A percentile compares a stretch with the other conserved stretches of the same genome.
phyloP scores from a whole-genome alignment of 169 alveolate genomes.

The Theileria sp. region DNA sequence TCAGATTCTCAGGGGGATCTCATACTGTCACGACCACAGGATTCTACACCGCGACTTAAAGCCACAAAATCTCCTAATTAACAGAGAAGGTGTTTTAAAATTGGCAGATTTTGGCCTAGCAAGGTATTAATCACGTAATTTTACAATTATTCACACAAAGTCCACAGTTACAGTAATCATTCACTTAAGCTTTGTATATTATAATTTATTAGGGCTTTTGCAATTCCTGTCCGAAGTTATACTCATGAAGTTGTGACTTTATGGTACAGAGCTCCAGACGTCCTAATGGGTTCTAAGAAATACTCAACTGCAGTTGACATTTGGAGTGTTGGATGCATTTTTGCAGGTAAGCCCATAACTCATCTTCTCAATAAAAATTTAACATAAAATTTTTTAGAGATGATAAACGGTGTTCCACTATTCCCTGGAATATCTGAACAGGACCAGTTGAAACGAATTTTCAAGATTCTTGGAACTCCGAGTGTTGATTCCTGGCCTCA shows the following conservation, averaged over 20 bases:
- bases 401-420: conserved; percentile 96
- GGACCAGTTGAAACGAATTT: conserved; percentile 95
- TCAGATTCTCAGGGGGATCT: conserved; percentile 95
- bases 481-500: conserved; percentile 90
- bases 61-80: conserved; percentile 97
- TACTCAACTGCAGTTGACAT: conserved; percentile 99
- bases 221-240: conserved; percentile 95
- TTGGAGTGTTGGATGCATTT: conserved; percentile 97
- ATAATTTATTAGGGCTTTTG: conserved; percentile 86
- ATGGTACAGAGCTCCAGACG: conserved; percentile 99
- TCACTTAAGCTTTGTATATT: conserved; percentile 31
- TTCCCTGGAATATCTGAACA: conserved; percentile 96
- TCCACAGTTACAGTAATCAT: not conserved
- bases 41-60: conserved; percentile 98
- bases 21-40: conserved; percentile 96
- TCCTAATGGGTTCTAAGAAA: conserved; percentile 94
- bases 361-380: not conserved
- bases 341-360: conserved; percentile 73
- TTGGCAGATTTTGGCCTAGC: conserved; percentile 99
- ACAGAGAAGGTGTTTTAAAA: conserved; percentile 89
- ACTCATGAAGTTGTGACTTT: conserved; percentile 98
- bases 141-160: not conserved
- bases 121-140: conserved; percentile 46
- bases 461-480: conserved; percentile 95
- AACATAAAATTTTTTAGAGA: conserved; percentile 74